A percentile compares a stretch with the other conserved stretches of the same genome.
These are phyloP conservation scores for Baorangia bicolor DNA, from an alignment of 768 basidiomycete genomes.

Conservation along the genomic window DNA sequence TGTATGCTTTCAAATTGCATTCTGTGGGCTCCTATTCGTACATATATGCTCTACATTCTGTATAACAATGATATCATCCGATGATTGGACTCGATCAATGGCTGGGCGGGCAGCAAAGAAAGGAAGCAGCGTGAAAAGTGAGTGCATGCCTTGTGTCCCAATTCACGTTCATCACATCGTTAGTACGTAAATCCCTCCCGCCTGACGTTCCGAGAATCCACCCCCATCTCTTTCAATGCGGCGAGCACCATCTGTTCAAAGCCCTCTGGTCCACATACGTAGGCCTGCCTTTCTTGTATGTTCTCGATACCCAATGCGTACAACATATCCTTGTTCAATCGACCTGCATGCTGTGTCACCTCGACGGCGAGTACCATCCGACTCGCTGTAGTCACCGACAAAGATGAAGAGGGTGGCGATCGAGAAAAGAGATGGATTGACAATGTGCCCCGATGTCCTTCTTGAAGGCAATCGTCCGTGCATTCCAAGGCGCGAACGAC, in stretches of 20 bases:
- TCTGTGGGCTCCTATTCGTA: neutral
- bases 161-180: neutral
- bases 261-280: conserved; percentile 49
- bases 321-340: conserved; percentile 16
- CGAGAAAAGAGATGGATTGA: conserved; percentile 41
- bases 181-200: conserved; percentile 47
- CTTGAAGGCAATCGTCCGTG: neutral
- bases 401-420: neutral
- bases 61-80: neutral
- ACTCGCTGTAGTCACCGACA: conserved; percentile 1
- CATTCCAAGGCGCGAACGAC: conserved; percentile 7
- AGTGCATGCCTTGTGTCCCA: neutral
- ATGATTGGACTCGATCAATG: neutral
- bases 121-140: neutral
- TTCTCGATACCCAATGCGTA: conserved; percentile 6
- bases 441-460: conserved; percentile 16
- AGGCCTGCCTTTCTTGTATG: conserved; percentile 33
- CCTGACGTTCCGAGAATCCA: conserved; percentile 33
- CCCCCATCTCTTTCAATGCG: conserved; percentile 36
- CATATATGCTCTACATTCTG: neutral
- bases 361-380: conserved; percentile 15
- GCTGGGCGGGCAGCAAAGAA: neutral
- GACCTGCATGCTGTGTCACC: conserved; percentile 17
- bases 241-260: conserved; percentile 44
- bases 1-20: neutral